Base-by-base conservation (phyloP, 2,329 filamentous ascomycete genomes). In the Pseudocercospora vitis region DNA sequence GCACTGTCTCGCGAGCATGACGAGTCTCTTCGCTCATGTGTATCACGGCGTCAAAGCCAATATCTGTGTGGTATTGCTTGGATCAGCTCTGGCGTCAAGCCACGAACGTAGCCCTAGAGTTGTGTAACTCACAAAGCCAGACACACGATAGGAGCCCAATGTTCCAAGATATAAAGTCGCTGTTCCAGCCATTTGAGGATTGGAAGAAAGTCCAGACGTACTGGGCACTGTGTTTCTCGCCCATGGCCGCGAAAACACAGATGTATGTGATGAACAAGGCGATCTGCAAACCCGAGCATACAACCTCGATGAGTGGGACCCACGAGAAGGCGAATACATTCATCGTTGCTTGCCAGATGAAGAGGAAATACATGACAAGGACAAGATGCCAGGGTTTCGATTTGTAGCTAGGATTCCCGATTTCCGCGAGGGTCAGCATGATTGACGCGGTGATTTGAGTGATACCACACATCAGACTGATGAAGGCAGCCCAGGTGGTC, bases 251-350 rank as follows among this genome's bases (percentile, higher is more conserved):
- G 3, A 81, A 62, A 1, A 75, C 71, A 24, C 80, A 75, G 9
- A 81, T 63, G 50, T 80, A 76, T 0, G 73, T 78, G 52, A 81
- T 76, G 63, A 81, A 78, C 3, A 78, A 78, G 9, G 77, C 63
- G 12, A 81, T 67, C 51, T 81, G 79, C 3, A 81, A 62, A 23
- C 78, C 70, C 5, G 80, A 65, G 19, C 79, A 71, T 8, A 77
- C 57, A 0, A 74, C 73, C 63, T 81, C 79, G 26, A 80, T 67
- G 11, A 72, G 66, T 1, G 77, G 76, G 2, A 81, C 65, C 2
- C 74, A 57, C 32, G 69, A 70, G 2, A 72, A 74, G 4, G 72
- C 68, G n/a, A 73, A 66, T 1, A 72, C 71, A 56, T 80, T 81
- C 60, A 80, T 70, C 18, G 68, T 56, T 35, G 69, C 66, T 12